Percentiles rank a stretch among this genome's conserved stretches.
These are phyloP conservation scores for Scheffersomyces illinoinensis DNA, from an alignment of 1,139 yeast genomes.

Conservation along the genomic window DNA sequence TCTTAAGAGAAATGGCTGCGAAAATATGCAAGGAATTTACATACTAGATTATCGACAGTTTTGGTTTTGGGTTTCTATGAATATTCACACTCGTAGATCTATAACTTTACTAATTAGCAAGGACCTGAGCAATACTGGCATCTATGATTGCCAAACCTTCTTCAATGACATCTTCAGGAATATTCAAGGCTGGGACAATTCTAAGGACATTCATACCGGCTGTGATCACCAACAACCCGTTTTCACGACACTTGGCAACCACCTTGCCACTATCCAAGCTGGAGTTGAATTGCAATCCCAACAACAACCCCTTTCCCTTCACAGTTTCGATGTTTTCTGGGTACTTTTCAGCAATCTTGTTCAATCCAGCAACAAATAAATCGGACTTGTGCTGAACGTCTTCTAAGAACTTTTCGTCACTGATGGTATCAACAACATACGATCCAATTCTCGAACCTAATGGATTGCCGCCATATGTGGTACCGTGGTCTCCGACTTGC, in stretches of 20 bases:
- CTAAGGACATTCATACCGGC: conserved; percentile 92
- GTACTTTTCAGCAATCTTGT: conserved; percentile 51
- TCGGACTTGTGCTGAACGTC: conserved; percentile 62
- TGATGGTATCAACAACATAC: conserved; percentile 68
- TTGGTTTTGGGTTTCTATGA: background rate
- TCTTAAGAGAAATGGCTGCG: no score
- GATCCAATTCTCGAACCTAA: conserved; percentile 81
- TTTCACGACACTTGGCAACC: conserved; percentile 67
- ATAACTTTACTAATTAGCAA: background rate
- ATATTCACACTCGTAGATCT: background rate
- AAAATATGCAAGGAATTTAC: background rate
- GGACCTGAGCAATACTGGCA: conserved; percentile 35
- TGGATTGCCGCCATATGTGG: conserved; percentile 98
- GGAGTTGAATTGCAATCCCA: conserved; percentile 73
- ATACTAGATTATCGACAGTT: no score
- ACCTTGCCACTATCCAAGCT: conserved; percentile 64
- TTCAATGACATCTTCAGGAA: conserved; percentile 64
- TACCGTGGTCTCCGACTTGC: conserved; percentile 94
- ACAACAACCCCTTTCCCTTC: conserved; percentile 85
- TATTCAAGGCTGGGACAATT: conserved; percentile 89
- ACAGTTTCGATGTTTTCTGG: conserved; percentile 63
- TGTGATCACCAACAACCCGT: conserved; percentile 80
- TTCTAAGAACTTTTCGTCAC: conserved; percentile 58
- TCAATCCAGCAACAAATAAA: conserved; percentile 51
- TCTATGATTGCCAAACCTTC: conserved; percentile 73